A percentile compares a stretch with the other conserved stretches of the same genome.
Conservation (phyloP, 2,329 filamentous ascomycete species). For the Botryotinia narcissicola region DNA sequence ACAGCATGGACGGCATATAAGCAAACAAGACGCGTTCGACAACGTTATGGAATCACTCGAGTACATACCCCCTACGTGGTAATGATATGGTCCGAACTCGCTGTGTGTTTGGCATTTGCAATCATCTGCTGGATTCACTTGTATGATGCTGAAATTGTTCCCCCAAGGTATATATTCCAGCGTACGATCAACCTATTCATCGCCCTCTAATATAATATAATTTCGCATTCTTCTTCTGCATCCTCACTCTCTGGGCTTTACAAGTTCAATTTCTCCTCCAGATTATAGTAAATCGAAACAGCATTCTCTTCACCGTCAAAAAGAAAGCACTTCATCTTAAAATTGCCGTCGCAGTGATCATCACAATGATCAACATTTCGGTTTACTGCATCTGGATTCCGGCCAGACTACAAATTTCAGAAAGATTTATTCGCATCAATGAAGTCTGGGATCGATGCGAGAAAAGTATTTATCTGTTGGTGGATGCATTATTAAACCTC, state of each 20-base stretch:
- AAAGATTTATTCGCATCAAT: conserved; percentile 47
- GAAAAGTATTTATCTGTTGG: conserved; percentile 50
- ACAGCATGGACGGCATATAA: conserved; percentile 39
- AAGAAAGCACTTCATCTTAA: conserved; percentile 44
- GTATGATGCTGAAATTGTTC: not conserved
- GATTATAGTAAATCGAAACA: conserved; percentile 55
- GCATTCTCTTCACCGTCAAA: conserved; percentile 46
- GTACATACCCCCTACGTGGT: conserved; percentile 37
- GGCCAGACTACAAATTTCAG: conserved; percentile 44
- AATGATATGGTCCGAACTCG: conserved; percentile 44
- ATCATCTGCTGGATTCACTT: conserved; percentile 32
- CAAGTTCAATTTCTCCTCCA: conserved; percentile 52
- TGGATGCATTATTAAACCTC: conserved; percentile 52
- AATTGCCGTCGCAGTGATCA: conserved; percentile 39
- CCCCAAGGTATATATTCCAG: not conserved
- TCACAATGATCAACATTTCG: conserved; percentile 51
- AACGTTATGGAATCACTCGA: conserved; percentile 34
- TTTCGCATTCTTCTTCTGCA: conserved; percentile 25
- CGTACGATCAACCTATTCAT: no score
- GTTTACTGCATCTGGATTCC: conserved; percentile 57
- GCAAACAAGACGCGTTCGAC: conserved; percentile 40
- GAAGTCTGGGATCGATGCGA: conserved; percentile 52
- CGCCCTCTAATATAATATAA: not conserved
- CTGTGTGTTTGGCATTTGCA: conserved; percentile 42
- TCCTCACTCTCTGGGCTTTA: conserved; percentile 4